Evolutionary conservation across 2,329 filamentous ascomycete species (phyloP).

Genomic region (Chaetomium sp.): DNA sequence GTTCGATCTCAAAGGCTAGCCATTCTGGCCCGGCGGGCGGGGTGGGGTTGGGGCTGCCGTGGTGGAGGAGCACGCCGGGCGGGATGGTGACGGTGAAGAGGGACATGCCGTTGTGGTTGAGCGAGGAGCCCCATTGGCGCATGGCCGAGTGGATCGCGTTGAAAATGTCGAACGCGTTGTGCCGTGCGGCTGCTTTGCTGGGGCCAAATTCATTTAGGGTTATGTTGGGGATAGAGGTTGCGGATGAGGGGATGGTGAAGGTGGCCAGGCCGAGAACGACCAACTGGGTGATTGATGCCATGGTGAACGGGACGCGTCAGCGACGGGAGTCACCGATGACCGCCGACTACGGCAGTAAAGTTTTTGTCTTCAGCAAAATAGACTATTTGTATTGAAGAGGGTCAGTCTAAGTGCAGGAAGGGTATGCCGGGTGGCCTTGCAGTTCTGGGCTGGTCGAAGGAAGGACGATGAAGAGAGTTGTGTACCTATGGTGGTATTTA

Average conservation of each 20-base stretch:
- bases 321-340: neutral
- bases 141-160: conserved; percentile 72
- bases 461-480: neutral
- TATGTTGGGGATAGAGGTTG: neutral
- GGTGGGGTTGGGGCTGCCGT: conserved; percentile 55
- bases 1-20: conserved; percentile 77
- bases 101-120: conserved; percentile 76
- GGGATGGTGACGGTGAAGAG: conserved; percentile 69
- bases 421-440: neutral
- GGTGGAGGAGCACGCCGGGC: conserved; percentile 66
- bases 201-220: conserved; percentile 34
- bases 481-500: neutral
- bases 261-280: conserved; percentile 1
- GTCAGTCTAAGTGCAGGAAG: neutral
- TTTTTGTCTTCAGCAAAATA: too few relatives aligned
- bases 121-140: conserved; percentile 72
- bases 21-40: conserved; percentile 62
- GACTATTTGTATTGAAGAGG: neutral
- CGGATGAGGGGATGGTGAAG: neutral
- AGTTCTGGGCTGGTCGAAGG: neutral
- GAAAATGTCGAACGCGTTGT: conserved; percentile 68
- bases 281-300: neutral
- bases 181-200: conserved; percentile 43
- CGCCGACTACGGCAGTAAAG: neutral
- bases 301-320: neutral